Evolutionary conservation across 139 green algal species (phyloP).

Genomic region (Chlorella sorokiniana): DNA sequence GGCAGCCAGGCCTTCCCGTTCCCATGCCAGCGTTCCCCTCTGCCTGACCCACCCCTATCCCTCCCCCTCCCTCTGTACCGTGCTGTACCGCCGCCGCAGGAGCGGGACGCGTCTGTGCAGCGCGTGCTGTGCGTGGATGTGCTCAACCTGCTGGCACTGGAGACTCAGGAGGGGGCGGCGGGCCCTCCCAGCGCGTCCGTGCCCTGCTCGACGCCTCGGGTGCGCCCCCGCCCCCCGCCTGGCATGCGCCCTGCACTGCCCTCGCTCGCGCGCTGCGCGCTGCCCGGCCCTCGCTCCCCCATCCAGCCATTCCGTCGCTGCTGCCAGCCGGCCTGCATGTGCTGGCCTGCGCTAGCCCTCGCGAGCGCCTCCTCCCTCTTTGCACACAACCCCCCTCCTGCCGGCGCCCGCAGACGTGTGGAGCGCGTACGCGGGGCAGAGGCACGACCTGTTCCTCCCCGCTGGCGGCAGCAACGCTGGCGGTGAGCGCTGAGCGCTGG

Average conservation of each 20-base stretch:
- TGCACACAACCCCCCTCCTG: no score
- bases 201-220: constrained; percentile 58
- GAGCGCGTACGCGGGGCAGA: constrained; percentile 74
- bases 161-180: constrained; percentile 32
- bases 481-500: constrained; percentile 75
- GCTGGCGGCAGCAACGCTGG: constrained; percentile 46
- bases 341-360: no score
- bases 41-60: not conserved
- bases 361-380: no score
- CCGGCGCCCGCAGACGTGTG: constrained; percentile 60
- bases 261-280: not conserved
- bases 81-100: constrained; percentile 23
- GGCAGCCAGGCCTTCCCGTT: not conserved
- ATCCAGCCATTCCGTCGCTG: not conserved
- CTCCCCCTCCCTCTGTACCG: not conserved
- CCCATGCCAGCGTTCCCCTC: no score
- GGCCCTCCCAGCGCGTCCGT: constrained; percentile 36
- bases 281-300: not conserved
- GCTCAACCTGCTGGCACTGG: constrained; percentile 67
- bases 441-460: constrained; percentile 90
- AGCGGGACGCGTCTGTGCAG: constrained; percentile 67
- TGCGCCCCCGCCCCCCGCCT: no score
- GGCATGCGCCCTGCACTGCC: no score
- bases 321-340: not conserved
- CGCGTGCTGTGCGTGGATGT: constrained; percentile 82